Percentiles rank a stretch among this genome's conserved stretches.
Conservation (phyloP, 2,329 filamentous ascomycete species). For the Blastomyces percursus region DNA sequence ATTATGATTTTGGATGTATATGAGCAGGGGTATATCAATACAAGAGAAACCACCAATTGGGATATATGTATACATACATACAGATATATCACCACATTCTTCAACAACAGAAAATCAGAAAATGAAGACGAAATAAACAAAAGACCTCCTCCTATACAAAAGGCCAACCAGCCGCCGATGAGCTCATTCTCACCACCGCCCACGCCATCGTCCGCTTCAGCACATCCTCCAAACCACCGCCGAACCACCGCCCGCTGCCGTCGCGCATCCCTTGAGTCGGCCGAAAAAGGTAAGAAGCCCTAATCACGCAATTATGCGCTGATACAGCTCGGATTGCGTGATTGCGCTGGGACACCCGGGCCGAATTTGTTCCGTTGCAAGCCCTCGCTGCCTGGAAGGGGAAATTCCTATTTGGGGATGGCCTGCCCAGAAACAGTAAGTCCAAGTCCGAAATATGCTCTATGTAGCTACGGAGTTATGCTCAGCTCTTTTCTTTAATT, state of each 20-base stretch:
- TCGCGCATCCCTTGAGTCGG: neutral
- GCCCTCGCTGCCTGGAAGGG: too few species aligned
- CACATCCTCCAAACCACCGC: too few species aligned
- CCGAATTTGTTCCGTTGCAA: slow-evolving; percentile 4
- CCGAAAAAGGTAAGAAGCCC: neutral
- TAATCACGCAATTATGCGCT: slow-evolving; percentile 5
- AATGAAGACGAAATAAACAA: too few species aligned
- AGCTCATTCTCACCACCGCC: neutral
- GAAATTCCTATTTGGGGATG: neutral
- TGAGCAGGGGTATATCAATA: neutral
- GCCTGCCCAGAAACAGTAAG: too few species aligned
- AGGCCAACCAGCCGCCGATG: too few species aligned
- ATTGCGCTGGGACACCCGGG: neutral
- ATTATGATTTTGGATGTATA: neutral
- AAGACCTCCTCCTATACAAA: too few species aligned
- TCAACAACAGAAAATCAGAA: too few species aligned
- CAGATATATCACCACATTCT: neutral
- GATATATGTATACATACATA: too few species aligned
- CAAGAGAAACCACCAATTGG: neutral
- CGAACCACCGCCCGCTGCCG: too few species aligned
- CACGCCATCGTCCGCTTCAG: neutral
- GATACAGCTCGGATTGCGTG: slow-evolving; percentile 1
- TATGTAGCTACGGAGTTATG: too few species aligned
- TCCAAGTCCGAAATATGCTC: too few species aligned
- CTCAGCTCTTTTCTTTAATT: too few species aligned